Evolutionary conservation across 2,329 filamentous ascomycete genomes (phyloP).

Genomic region (Scytalidium lignicola): DNA sequence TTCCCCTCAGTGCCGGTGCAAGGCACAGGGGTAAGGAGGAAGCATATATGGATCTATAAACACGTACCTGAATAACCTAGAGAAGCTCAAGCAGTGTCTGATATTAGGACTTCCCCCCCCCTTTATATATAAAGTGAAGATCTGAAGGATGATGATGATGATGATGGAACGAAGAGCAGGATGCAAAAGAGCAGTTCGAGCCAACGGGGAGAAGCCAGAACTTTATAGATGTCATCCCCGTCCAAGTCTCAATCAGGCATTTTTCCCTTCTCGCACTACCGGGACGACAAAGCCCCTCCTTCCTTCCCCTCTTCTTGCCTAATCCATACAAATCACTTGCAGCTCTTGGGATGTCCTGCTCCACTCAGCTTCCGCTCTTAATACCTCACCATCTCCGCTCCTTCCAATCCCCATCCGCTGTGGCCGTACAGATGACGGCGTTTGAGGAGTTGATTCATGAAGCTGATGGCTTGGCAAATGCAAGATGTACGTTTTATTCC

Average conservation of each 20-base stretch:
- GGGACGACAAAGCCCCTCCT: not conserved
- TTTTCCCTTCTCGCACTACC: not conserved
- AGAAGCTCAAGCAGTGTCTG: too few relatives aligned
- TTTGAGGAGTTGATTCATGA: not conserved
- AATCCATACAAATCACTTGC: not conserved
- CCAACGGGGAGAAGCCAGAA: not conserved
- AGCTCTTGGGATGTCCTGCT: not conserved
- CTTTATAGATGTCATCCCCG: not conserved
- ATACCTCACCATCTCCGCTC: not conserved
- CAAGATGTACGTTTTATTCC: not conserved
- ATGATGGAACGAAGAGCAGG: not conserved
- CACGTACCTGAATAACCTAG: too few relatives aligned
- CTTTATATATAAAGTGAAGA: too few relatives aligned
- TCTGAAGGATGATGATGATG: not conserved
- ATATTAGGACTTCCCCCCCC: too few relatives aligned
- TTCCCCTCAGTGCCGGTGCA: too few relatives aligned
- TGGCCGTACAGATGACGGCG: not conserved
- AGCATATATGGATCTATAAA: too few relatives aligned
- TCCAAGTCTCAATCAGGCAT: not conserved
- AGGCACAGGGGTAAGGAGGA: too few relatives aligned
- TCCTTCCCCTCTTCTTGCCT: not conserved
- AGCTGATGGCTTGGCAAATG: not conserved
- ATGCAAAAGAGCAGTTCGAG: not conserved
- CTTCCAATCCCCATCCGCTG: not conserved
- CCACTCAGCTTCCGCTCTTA: not conserved